Percentiles rank a stretch among this genome's conserved stretches.
These are phyloP conservation scores for Colletotrichum horii DNA, from an alignment of 2,329 filamentous ascomycete genomes.

Conservation along the genomic window DNA sequence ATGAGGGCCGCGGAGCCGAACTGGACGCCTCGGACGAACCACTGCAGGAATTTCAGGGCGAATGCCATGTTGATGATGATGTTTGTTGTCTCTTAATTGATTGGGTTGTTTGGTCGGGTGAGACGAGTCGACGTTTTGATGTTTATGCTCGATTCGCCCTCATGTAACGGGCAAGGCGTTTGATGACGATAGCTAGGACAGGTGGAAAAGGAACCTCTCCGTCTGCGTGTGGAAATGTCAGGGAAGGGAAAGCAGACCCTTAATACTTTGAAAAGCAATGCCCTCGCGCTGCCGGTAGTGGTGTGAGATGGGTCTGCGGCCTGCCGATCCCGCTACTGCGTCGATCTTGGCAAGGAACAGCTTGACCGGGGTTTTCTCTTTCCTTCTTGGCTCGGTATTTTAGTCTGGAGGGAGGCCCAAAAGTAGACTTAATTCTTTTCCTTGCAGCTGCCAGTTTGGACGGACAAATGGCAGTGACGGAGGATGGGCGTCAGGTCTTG, in stretches of 20 bases:
- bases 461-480: background rate
- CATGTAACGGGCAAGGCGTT: background rate
- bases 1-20: constrained; percentile 76
- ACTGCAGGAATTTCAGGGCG: constrained; percentile 71
- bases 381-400: background rate
- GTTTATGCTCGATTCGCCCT: background rate
- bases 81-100: too few species aligned
- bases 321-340: constrained; percentile 15
- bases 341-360: constrained; percentile 13
- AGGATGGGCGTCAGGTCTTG: constrained; percentile 2
- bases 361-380: background rate
- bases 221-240: fast-evolving
- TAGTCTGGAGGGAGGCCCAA: background rate
- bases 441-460: background rate
- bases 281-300: background rate
- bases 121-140: background rate
- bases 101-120: background rate
- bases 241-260: background rate
- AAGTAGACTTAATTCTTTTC: background rate
- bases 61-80: background rate
- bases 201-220: background rate
- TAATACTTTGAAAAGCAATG: background rate
- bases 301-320: background rate
- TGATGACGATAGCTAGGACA: background rate
- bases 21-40: constrained; percentile 74